Percentiles rank a stretch among this genome's conserved stretches.
phyloP scores from a whole-genome alignment of 208 protist species.

The Acanthamoeba healyi region DNA sequence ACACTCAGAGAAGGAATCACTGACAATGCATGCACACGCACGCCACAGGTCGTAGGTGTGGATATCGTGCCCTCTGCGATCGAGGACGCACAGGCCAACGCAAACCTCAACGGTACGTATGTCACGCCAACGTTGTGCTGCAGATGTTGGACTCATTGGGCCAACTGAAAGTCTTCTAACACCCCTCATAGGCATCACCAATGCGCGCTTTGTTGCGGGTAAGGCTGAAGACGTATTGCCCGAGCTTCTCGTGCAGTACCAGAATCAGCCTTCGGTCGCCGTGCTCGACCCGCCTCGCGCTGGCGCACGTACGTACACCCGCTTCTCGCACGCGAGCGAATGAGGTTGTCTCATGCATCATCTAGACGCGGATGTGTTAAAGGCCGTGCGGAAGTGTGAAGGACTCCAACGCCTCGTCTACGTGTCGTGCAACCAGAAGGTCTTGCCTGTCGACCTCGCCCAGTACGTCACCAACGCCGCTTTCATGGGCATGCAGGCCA shows the following conservation, averaged over 20 bases:
- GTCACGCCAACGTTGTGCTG: too few species aligned
- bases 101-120: constrained; percentile 90
- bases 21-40: too few species aligned
- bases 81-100: constrained; percentile 93
- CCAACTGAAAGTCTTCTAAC: too few species aligned
- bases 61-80: constrained; percentile 94
- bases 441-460: neutral
- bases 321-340: neutral
- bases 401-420: constrained; percentile 95
- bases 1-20: neutral
- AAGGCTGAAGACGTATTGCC: constrained; percentile 94
- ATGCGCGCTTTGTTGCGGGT: constrained; percentile 93
- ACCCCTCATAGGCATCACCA: constrained; percentile 89
- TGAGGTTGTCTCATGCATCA: neutral
- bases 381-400: constrained; percentile 93
- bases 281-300: constrained; percentile 93
- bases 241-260: constrained; percentile 21
- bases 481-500: neutral
- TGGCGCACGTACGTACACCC: constrained; percentile 78
- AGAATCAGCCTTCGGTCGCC: constrained; percentile 83
- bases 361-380: constrained; percentile 91
- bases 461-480: neutral
- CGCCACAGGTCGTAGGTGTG: constrained; percentile 93
- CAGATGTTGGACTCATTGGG: too few species aligned
- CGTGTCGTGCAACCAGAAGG: constrained; percentile 94